These are phyloP conservation scores for Rhynchosporium agropyri DNA, from an alignment of 2,329 filamentous ascomycete species.

Conservation along the genomic window DNA sequence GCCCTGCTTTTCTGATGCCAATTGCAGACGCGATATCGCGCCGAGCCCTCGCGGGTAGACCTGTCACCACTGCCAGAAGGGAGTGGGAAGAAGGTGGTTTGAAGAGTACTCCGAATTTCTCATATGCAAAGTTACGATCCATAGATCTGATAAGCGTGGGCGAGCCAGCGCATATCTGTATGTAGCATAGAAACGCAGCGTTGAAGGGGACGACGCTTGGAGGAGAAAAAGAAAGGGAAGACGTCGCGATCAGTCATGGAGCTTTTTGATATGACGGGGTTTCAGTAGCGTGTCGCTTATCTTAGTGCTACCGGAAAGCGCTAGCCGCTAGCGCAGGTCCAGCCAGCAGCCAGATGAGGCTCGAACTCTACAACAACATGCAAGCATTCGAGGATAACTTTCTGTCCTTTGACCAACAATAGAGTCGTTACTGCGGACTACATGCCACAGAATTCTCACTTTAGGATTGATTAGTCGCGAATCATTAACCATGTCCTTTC, in stretches of 20 bases:
- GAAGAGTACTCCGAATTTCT: conserved; percentile 99
- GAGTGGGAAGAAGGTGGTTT: conserved; percentile 51
- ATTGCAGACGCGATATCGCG: conserved; percentile 81
- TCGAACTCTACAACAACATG: no score
- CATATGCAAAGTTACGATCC: conserved; percentile 66
- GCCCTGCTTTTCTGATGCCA: conserved; percentile 91
- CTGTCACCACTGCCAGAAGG: conserved; percentile 43
- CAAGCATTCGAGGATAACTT: no score
- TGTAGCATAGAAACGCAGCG: conserved; percentile 96
- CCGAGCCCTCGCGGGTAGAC: conserved; percentile 85
- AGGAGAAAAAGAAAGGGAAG: conserved; percentile 43
- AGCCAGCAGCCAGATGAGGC: no score
- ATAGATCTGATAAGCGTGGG: conserved; percentile 36
- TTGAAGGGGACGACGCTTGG: conserved; percentile 83
- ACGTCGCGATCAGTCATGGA: conserved; percentile 9
- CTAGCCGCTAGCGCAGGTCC: not conserved
- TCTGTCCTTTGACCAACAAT: no score
- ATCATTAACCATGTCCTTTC: no score
- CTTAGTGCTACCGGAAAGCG: not conserved
- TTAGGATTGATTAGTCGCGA: no score
- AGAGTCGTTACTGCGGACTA: no score
- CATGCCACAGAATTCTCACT: no score
- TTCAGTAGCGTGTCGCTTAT: conserved; percentile 5
- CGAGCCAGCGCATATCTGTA: conserved; percentile 55
- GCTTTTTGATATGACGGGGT: not conserved